These are phyloP conservation scores for Scheffersomyces quercinus DNA, from an alignment of 1,139 yeast genomes.

Conservation along the genomic window DNA sequence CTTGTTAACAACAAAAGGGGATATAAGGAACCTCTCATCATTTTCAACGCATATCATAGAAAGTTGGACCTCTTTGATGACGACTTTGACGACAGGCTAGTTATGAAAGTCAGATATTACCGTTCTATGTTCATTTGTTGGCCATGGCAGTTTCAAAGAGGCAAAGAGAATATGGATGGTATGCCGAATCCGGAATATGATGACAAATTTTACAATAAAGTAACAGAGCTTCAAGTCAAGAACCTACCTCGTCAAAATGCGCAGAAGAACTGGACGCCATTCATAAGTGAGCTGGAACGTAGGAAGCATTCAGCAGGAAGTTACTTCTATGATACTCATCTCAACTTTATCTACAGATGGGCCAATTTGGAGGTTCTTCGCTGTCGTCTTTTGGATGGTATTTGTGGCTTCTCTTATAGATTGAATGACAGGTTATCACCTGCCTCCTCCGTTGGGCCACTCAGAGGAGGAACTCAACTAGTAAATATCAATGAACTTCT, in stretches of 20 bases:
- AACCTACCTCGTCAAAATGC: constrained; percentile 21
- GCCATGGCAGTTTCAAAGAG: constrained; percentile 43
- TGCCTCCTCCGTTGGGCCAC: constrained; percentile 17
- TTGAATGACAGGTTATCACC: constrained; percentile 16
- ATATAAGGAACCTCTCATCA: constrained; percentile 37
- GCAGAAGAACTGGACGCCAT: constrained; percentile 50
- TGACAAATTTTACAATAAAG: constrained; percentile 21
- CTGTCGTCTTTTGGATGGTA: constrained; percentile 21
- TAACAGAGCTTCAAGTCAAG: constrained; percentile 28
- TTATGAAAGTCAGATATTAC: constrained; percentile 11
- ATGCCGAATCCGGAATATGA: constrained; percentile 13
- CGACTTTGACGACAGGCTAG: constrained; percentile 9
- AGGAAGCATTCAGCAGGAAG: constrained; percentile 1
- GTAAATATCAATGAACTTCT: constrained; percentile 17
- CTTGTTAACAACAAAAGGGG: constrained; percentile 32
- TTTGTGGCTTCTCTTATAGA: constrained; percentile 28
- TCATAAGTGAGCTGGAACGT: constrained; percentile 27
- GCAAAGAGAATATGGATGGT: constrained; percentile 31
- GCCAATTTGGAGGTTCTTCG: constrained; percentile 34
- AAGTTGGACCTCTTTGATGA: constrained; percentile 15
- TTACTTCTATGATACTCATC: constrained; percentile 25
- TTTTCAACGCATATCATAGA: constrained; percentile 35
- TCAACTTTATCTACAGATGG: constrained; percentile 42
- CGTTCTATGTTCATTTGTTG: constrained; percentile 37
- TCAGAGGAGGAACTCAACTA: constrained; percentile 30